Evolutionary conservation across 176 grass and related monocot genomes (phyloP).

Genomic region (Raddia guianensis): DNA sequence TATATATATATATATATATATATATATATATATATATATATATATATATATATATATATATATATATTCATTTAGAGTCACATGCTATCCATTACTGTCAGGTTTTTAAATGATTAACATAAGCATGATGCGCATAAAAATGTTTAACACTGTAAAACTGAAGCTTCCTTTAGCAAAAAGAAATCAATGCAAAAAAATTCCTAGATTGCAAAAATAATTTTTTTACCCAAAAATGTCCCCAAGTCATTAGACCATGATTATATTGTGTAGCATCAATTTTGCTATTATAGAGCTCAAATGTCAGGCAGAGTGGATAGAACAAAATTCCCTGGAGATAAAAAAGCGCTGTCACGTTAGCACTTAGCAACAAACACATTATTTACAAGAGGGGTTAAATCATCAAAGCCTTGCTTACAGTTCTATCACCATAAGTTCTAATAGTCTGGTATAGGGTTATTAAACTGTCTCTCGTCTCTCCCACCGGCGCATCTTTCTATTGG

Average conservation of each 20-base stretch:
- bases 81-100: not conserved
- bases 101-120: slow-evolving; percentile 21
- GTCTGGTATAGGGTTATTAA: slow-evolving; percentile 10
- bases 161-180: not conserved
- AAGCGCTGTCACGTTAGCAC: slow-evolving; percentile 22
- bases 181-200: slow-evolving; percentile 14
- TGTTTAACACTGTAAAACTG: not conserved
- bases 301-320: slow-evolving; percentile 3
- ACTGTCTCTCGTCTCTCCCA: slow-evolving; percentile 1
- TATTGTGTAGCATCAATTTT: slow-evolving; percentile 1
- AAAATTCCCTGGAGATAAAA: slow-evolving; percentile 16
- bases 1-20: too few species aligned
- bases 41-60: too few species aligned
- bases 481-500: not conserved
- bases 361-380: slow-evolving; percentile 19
- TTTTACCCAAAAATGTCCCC: slow-evolving; percentile 2
- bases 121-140: too few species aligned
- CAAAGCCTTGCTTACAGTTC: not conserved
- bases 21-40: too few species aligned
- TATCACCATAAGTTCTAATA: slow-evolving; percentile 26
- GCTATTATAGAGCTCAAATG: slow-evolving; percentile 19
- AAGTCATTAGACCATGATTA: slow-evolving; percentile 2
- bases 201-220: not conserved
- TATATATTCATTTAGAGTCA: slow-evolving; percentile 11
- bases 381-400: slow-evolving; percentile 26